Conservation (phyloP, 1,284 basidiomycete species). For the Sanguinoderma infundibulare region DNA sequence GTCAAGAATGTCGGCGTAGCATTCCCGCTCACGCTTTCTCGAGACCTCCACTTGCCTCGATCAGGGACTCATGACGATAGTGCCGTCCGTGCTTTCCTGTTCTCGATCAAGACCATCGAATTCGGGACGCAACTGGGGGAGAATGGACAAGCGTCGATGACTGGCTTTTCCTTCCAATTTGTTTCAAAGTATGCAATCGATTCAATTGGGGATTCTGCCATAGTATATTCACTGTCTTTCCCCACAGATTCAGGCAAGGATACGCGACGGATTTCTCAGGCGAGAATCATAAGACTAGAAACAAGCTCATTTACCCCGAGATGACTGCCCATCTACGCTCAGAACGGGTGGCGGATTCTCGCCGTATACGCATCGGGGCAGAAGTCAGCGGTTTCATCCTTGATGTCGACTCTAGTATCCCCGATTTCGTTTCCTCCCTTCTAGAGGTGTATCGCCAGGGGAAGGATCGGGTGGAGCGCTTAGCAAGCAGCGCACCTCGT, state of each 20-base stretch:
- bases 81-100: conserved; percentile 79
- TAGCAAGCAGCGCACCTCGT: conserved; percentile 56
- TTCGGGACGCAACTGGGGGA: conserved; percentile 80
- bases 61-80: conserved; percentile 41
- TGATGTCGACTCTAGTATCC: conserved; percentile 83
- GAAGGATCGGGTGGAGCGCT: conserved; percentile 72
- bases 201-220: background rate
- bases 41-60: conserved; percentile 51
- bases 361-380: conserved; percentile 70
- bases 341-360: conserved; percentile 51
- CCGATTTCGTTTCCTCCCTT: conserved; percentile 79
- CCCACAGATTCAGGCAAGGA: conserved; percentile 75
- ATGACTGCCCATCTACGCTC: conserved; percentile 79
- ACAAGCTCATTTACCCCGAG: conserved; percentile 80
- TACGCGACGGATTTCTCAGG: conserved; percentile 72
- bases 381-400: conserved; percentile 87
- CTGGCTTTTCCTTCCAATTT: conserved; percentile 83
- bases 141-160: conserved; percentile 77
- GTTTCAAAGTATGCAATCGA: conserved; percentile 62
- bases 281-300: conserved; percentile 70
- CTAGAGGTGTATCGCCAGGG: conserved; percentile 87
- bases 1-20: conserved; percentile 82
- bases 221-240: background rate
- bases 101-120: conserved; percentile 75
- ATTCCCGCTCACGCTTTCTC: conserved; percentile 73